phyloP scores from a whole-genome alignment of 306 rosid genomes.

The Cyclanthera cordifolia region DNA sequence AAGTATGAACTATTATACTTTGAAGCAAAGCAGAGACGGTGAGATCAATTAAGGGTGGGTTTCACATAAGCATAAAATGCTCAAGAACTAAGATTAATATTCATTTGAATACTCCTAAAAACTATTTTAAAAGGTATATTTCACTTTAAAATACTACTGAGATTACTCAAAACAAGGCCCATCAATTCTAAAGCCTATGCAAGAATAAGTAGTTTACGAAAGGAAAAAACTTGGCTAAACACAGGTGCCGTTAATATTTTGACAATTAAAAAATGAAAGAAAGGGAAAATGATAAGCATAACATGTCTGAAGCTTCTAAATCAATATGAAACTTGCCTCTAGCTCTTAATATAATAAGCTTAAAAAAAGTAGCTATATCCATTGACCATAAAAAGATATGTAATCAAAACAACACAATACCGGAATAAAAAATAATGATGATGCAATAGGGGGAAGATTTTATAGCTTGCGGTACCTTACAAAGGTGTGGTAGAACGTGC shows the following conservation, averaged over 20 bases:
- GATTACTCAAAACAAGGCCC: neutral
- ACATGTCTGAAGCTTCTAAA: neutral
- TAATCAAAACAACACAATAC: neutral
- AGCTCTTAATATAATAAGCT: neutral
- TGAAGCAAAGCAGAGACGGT: neutral
- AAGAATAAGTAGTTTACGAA: neutral
- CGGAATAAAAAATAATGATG: neutral
- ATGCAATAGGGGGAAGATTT: conserved; percentile 3
- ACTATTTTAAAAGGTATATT: neutral
- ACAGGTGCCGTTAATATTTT: too few relatives aligned
- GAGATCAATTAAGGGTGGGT: neutral
- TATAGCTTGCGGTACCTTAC: neutral
- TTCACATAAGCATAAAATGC: neutral
- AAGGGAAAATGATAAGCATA: neutral
- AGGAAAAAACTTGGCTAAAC: neutral
- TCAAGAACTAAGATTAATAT: neutral
- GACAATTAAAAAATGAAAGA: too few relatives aligned
- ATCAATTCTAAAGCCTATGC: neutral
- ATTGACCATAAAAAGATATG: neutral
- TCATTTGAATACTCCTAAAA: neutral
- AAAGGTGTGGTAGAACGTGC: neutral
- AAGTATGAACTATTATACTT: neutral
- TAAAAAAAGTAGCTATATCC: neutral
- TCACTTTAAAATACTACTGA: neutral
- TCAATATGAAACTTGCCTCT: neutral